Conservation (phyloP, 139 green algal species). For the Chlorella sp. region DNA sequence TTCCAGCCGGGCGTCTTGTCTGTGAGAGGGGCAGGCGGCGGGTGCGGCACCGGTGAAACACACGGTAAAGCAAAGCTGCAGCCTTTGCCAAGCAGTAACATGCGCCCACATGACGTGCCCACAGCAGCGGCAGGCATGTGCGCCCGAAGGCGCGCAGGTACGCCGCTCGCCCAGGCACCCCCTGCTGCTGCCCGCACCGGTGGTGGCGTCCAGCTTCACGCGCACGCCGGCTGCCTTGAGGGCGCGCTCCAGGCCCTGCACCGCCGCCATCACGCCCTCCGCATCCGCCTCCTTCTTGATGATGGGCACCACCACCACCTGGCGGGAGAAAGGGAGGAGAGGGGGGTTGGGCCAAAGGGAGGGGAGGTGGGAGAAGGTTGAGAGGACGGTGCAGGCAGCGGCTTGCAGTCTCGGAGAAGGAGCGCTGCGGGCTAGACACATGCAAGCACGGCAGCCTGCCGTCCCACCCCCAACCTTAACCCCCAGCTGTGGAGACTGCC, state of each 20-base stretch:
- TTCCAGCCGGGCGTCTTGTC: conserved; percentile 93
- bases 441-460: neutral
- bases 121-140: too few species aligned
- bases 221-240: conserved; percentile 80
- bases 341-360: neutral
- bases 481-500: neutral
- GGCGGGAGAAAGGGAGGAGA: conserved; percentile 1
- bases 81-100: too few species aligned
- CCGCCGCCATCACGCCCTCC: conserved; percentile 67
- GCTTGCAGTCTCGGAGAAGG: too few species aligned
- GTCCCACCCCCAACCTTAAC: neutral
- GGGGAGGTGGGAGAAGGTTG: too few species aligned
- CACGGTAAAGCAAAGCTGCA: too few species aligned
- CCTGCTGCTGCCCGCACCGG: neutral
- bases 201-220: conserved; percentile 82
- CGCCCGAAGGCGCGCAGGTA: too few species aligned
- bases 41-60: too few species aligned
- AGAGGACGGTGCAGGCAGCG: too few species aligned
- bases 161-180: too few species aligned
- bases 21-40: too few species aligned
- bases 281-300: conserved; percentile 86
- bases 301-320: conserved; percentile 96
- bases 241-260: conserved; percentile 52
- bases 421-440: neutral
- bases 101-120: too few species aligned